These are phyloP conservation scores for Monosiga brevicollis DNA, from an alignment of 78 protist genomes.

Conservation along the genomic window DNA sequence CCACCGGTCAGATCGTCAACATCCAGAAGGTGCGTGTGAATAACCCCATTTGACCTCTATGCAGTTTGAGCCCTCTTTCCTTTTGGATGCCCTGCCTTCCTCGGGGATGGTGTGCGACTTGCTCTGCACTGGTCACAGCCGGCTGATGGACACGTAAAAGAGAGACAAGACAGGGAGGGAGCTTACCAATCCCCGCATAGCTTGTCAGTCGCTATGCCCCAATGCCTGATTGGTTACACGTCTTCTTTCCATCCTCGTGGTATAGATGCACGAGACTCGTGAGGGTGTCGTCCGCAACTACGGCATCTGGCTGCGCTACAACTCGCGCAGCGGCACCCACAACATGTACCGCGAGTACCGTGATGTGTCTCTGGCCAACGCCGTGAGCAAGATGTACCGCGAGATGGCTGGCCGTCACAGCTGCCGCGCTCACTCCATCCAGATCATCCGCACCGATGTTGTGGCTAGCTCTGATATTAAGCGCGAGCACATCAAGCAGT, in stretches of 20 bases:
- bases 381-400: slow-evolving; percentile 68
- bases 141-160: no score
- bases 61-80: no score
- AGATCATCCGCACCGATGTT: slow-evolving; percentile 78
- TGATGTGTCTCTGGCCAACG: slow-evolving; percentile 65
- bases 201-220: background rate
- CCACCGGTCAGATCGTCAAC: slow-evolving; percentile 88
- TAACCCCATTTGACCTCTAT: no score
- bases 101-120: background rate
- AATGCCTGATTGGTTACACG: background rate
- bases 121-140: background rate
- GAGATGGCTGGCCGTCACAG: slow-evolving; percentile 97
- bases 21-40: slow-evolving; percentile 51
- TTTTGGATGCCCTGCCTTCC: no score
- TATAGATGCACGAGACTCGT: slow-evolving; percentile 51
- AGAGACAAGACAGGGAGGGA: background rate
- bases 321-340: slow-evolving; percentile 90
- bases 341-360: slow-evolving; percentile 97
- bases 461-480: slow-evolving; percentile 40
- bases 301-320: slow-evolving; percentile 93
- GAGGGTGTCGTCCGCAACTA: slow-evolving; percentile 81
- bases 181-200: background rate
- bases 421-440: slow-evolving; percentile 72
- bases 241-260: background rate
- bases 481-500: slow-evolving; percentile 62